Evolutionary conservation across 139 green algal species (phyloP).

Genomic region (Chlorella sorokiniana): DNA sequence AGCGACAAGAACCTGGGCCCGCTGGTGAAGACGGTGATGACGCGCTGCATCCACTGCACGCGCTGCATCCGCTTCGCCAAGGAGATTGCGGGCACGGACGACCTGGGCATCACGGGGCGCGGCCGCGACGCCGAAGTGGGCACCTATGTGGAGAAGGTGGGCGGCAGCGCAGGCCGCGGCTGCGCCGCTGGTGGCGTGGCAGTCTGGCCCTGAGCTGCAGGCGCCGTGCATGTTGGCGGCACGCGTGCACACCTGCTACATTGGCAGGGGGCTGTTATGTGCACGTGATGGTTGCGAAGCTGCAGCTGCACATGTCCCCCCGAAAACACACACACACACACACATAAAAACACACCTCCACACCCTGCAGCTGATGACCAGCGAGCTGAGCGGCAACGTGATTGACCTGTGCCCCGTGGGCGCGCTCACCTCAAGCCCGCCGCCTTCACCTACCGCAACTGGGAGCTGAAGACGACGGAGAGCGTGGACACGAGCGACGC

Average conservation of each 20-base stretch:
- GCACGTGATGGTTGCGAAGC: neutral
- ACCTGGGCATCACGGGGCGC: slow-evolving; percentile 93
- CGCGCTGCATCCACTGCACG: slow-evolving; percentile 93
- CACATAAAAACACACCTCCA: neutral
- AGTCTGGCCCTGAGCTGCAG: neutral
- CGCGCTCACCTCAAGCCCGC: slow-evolving; percentile 96
- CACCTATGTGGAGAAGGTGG: slow-evolving; percentile 85
- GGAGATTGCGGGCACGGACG: slow-evolving; percentile 94
- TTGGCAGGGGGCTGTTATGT: no score
- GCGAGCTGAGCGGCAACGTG: slow-evolving; percentile 96
- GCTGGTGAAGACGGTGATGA: slow-evolving; percentile 93
- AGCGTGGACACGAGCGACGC: slow-evolving; percentile 92
- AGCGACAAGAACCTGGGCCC: slow-evolving; percentile 97
- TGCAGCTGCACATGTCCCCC: neutral
- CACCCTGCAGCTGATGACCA: slow-evolving; percentile 80
- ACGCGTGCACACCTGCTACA: no score
- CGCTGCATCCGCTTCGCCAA: slow-evolving; percentile 96
- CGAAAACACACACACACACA: neutral
- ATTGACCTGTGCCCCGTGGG: slow-evolving; percentile 98
- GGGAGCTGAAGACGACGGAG: slow-evolving; percentile 96
- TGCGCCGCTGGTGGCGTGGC: neutral
- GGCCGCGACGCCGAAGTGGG: slow-evolving; percentile 91
- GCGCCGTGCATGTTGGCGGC: no score
- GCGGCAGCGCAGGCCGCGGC: neutral
- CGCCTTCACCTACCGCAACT: slow-evolving; percentile 95